Evolutionary conservation across 2,329 filamentous ascomycete genomes (phyloP), one percentile per base, ranked within the genome.

Genomic region (Aspergillus sp.): DNA sequence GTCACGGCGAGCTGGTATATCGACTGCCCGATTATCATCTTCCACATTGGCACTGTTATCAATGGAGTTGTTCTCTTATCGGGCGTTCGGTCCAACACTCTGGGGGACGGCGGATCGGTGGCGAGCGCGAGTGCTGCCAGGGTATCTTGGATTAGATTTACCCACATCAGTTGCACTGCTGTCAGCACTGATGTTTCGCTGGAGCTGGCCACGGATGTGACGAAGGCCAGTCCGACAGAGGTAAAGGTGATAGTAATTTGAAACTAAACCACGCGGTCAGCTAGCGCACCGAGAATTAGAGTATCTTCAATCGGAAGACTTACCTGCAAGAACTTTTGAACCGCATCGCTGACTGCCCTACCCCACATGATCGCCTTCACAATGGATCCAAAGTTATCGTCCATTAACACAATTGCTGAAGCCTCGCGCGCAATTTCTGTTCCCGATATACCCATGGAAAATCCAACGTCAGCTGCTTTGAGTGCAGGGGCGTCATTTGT

Each of bases 141-240:
- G 1, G 86, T 87, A 67, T 88, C 86, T 84, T 88, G 88, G 69
- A 88, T 87, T 48, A 89, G 77, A 66, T 88, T 89, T 53, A 88
- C 84, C 86, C 86, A 89, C 25, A 89, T 81, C 23, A 89, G 81
- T 67, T 89, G 86, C 1, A 88, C 85, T 0, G 87, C 85, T 0
- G 82, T 87, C 32, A 89, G 81, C 3, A 89, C 84, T 8, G 85
- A 83, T 53, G 80, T 70, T 75, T 83, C 81, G n/a, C 84, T 77
- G 8, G 78, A 71, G 47, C 80, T 80, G 5, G 84, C 80, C 21
- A 89, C 82, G 3, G 87, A 84, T 1, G 86, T 84, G 63, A 88
- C 78, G 55, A 89, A 87, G 2, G 86, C 85, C 2, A 89, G 79
- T 9, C 87, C 72, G 21, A 88, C 86, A 2, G 86, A 86, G 1